Evolutionary conservation across 257 asterid species (phyloP), one percentile per base, ranked within the genome.

Genomic region (Leonotis leonurus): DNA sequence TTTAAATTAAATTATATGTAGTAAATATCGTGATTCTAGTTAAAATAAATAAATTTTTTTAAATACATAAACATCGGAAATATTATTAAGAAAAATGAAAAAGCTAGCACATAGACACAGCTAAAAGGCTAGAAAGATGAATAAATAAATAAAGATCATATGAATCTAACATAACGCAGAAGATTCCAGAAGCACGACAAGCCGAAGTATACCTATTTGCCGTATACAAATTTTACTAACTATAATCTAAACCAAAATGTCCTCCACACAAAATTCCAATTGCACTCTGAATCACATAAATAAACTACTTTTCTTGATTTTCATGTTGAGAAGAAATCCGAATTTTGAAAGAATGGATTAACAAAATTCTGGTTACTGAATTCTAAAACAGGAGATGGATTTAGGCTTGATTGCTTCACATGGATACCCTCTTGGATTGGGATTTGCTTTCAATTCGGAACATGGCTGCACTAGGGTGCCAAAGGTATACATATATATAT

Each of bases 401-500:
- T 73, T 76, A n/a, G 78, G 80, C 64, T 69, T 83, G 79, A 76
- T 89, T 87, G 87, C 95, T 75, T 84, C 89, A 32, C 81, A 73
- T 64, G 84, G 83, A 37, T 75, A 43, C 71, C 84, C 80, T 41
- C 74, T 81, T 51, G 77, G 63, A 6, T 39, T 52, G 37, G 83
- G 83, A 18, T 62, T 71, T 44, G 53, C 63, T 60, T 64, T 74
- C 54, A 68, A 80, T 40, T 67, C 78, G 0, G 96, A 82, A 39
- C 82, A 63, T 64, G 51, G 41, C 26, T 70, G 65, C 3, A 48
- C 22, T 65, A 78, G 62, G 80, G 43, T 60, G n/a, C 60, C 68
- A 6, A 80, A 83, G 87, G 95, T 81, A 61, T 58, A 44, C 8
- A 21, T 58, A 44, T 10, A 21, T 58, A 30, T 39, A 32, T 35